Base-by-base conservation (phyloP, 176 grass and related monocot genomes). In the Zoysia pacifica region DNA sequence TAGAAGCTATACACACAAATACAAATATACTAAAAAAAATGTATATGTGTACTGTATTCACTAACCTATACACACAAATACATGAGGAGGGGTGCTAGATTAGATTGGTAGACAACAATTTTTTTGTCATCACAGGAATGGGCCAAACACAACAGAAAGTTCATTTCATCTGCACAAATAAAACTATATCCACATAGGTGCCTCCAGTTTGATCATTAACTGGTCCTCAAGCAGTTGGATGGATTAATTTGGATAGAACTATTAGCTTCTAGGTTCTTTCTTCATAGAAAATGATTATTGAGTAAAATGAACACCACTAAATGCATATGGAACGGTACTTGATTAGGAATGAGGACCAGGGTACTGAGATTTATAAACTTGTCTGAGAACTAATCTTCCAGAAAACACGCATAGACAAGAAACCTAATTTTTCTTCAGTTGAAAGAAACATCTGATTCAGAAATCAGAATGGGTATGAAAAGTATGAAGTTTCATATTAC, bases 401-500 rank as follows among this genome's bases (percentile, higher is more conserved):
- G 37, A 77, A 46, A 45, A 36, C 43, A 78, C 1, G 6, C 11
- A 42, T 3, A 50, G 51, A 67, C 62, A 72, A 8, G 6, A 11
- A 44, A 65, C 13, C 3, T 61, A 67, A 47, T 66, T 42, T 77
- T 19, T 2, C 16, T 78, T 73, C 20, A 78, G 69, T 56, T 11
- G 50, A 18, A 42, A 2, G 49, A 64, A 58, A 9, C 5, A 19
- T 40, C 47, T 15, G 46, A 56, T 42, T n/a, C n/a, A n/a, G n/a
- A n/a, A n/a, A n/a, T 76, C 72, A 76, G 4, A 82, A 76, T 12
- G 36, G 20, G n/a, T 71, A 5, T 70, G 44, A 65, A 40, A 58
- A 65, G 9, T 55, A 70, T 36, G 42, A 47, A 71, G 9, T 56
- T 65, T 48, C 46, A 79, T 40, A 81, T 64, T 93, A 93, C 91